A percentile compares a stretch with the other conserved stretches of the same genome.
Evolutionary conservation across 1,139 yeast species (phyloP).

Genomic region (Candida anutae): DNA sequence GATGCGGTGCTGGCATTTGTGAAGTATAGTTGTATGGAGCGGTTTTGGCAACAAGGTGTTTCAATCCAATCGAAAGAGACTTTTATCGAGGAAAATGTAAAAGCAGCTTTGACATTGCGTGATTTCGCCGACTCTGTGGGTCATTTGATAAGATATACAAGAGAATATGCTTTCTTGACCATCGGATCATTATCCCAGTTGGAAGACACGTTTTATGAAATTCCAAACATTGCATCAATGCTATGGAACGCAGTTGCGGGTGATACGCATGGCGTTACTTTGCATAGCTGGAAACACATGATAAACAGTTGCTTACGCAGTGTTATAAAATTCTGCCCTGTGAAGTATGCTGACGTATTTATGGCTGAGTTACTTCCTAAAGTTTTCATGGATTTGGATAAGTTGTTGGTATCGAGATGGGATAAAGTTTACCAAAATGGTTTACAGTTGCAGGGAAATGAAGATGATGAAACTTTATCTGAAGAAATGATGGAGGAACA

Average conservation of each 20-base stretch:
- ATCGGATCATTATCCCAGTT: slow-evolving; percentile 85
- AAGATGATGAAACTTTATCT: slow-evolving; percentile 77
- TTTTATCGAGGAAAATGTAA: slow-evolving; percentile 88
- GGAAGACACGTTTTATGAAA: slow-evolving; percentile 81
- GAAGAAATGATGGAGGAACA: slow-evolving; percentile 99
- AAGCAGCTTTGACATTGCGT: slow-evolving; percentile 85
- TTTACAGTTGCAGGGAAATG: slow-evolving; percentile 59
- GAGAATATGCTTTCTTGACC: slow-evolving; percentile 91
- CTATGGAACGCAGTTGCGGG: slow-evolving; percentile 86
- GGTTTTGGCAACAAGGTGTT: slow-evolving; percentile 98
- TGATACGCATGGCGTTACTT: slow-evolving; percentile 76
- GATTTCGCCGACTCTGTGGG: slow-evolving; percentile 99
- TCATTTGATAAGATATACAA: slow-evolving; percentile 86
- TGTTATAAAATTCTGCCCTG: slow-evolving; percentile 84
- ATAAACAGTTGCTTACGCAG: slow-evolving; percentile 82
- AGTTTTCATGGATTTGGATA: slow-evolving; percentile 65
- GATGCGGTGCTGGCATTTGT: slow-evolving; percentile 88
- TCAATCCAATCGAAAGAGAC: slow-evolving; percentile 91
- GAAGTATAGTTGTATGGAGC: slow-evolving; percentile 76
- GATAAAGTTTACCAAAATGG: slow-evolving; percentile 61
- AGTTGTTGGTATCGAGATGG: slow-evolving; percentile 69
- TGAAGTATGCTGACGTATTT: slow-evolving; percentile 55
- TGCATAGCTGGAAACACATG: slow-evolving; percentile 97
- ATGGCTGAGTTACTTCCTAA: slow-evolving; percentile 74
- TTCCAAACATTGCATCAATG: slow-evolving; percentile 70